Evolutionary conservation across 2,329 filamentous ascomycete genomes (phyloP).

Genomic region (Verticillium dahliae): DNA sequence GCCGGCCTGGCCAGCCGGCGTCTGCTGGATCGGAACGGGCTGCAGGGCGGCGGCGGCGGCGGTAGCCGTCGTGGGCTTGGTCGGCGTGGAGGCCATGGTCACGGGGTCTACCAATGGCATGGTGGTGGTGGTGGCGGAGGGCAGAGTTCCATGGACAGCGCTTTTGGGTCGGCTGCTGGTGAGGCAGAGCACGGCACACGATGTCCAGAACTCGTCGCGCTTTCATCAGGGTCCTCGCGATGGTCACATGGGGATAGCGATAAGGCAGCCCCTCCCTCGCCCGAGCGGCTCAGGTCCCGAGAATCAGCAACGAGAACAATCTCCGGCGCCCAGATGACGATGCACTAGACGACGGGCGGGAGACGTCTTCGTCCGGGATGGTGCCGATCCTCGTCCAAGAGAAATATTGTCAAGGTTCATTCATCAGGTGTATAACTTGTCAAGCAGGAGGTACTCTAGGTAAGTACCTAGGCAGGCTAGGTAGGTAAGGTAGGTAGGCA

Average conservation of each 20-base stretch:
- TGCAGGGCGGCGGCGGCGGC: conserved; percentile 21
- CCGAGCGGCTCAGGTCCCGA: background rate
- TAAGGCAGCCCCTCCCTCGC: conserved; percentile 3
- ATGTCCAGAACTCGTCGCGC: background rate
- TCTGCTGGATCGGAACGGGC: conserved; percentile 30
- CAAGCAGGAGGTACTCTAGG: background rate
- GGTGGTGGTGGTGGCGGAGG: conserved; percentile 2
- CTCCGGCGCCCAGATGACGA: background rate
- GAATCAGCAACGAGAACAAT: background rate
- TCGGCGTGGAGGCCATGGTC: conserved; percentile 28
- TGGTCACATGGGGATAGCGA: conserved; percentile 13
- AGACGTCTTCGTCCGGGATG: background rate
- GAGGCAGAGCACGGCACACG: background rate
- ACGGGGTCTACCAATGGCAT: conserved; percentile 28
- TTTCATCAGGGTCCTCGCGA: conserved; percentile 2
- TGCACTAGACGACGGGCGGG: background rate
- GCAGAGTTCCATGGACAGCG: background rate
- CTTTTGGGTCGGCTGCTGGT: background rate
- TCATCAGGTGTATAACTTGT: background rate
- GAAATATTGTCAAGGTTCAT: background rate
- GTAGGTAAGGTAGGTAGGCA: background rate
- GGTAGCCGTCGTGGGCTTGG: conserved; percentile 19
- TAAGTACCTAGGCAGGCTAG: background rate
- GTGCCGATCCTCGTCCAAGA: background rate
- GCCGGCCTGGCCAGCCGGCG: conserved; percentile 37